Base-by-base conservation (phyloP, 371 early-diverging fungal genomes). In the Rhizopus sp. region DNA sequence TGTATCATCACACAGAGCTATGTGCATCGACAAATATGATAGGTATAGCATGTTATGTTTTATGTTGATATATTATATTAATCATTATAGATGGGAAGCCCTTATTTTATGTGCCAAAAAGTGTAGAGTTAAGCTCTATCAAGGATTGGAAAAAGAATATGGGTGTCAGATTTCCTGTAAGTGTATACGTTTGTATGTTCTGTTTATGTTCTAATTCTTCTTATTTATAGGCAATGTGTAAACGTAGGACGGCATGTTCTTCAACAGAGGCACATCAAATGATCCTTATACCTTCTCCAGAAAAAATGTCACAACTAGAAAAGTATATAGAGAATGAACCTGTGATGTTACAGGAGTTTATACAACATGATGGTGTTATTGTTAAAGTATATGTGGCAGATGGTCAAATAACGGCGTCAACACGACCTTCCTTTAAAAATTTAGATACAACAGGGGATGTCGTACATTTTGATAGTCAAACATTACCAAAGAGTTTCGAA, bases 361-460 rank as follows among this genome's bases (percentile, higher is more conserved):
- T 80, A 41, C 69, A 68, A 34, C 80, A 80, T 57, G 77, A 75
- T 54, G 80, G 80, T 7, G 68, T 75, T 2, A 65, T 80, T 40
- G 60, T 77, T 7, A 80, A 80, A 39, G 75, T 80, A 0, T 80
- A 80, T 47, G 75, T 77, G 13, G 67, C 70, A n/a, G 73, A 71
- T 50, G 73, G 68, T 7, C 55, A 69, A n/a, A 60, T 72, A 12
- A 63, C 61, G 45, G 64, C 72, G 8, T 69, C 65, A 5, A 61
- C 64, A 5, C 59, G 80, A 34, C 80, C 80, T 9, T 80, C 80
- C 1, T 72, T 80, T 45, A 68, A 70, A 42, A 77, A 79, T 49
- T 48, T 63, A 12, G 59, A 57, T 47, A 29, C 33, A 41, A 55
- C 42, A 41, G 56, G 57, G 50, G 66, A 68, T 48, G 56, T 69